phyloP scores from a whole-genome alignment of 2,329 filamentous ascomycete genomes.

The Lecanicillium sp. region DNA sequence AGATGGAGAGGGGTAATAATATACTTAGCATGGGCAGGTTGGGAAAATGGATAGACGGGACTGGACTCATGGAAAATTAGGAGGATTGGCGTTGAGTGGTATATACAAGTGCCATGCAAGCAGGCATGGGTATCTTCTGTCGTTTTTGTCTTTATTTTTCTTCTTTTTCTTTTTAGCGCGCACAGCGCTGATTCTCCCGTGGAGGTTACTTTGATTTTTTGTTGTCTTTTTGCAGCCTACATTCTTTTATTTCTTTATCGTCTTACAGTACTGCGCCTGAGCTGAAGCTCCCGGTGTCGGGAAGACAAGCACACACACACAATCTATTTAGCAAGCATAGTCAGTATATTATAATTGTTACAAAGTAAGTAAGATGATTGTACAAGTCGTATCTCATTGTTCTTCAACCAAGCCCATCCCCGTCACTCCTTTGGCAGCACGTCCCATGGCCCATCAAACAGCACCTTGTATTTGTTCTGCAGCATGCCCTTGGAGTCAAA shows the following conservation, averaged over 20 bases:
- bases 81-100: conserved; percentile 3
- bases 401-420: too few species aligned
- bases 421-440: not conserved
- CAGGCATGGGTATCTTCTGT: too few species aligned
- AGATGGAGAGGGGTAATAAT: not conserved
- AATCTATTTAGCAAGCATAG: not conserved
- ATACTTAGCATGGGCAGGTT: not conserved
- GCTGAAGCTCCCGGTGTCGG: not conserved
- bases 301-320: not conserved
- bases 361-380: not conserved
- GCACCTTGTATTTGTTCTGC: conserved; percentile 5
- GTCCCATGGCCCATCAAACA: conserved; percentile 14
- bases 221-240: not conserved
- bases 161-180: too few species aligned
- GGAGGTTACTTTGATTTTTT: not conserved
- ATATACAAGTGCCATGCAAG: conserved; percentile 1
- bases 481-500: conserved; percentile 13
- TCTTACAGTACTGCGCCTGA: not conserved
- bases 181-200: not conserved
- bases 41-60: not conserved
- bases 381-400: too few species aligned
- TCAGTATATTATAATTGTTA: not conserved
- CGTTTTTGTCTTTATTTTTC: too few species aligned
- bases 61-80: not conserved
- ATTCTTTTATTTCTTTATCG: not conserved